Conservation (phyloP, 108 stramenopile species). For the Nannochloropsis gaditana region DNA sequence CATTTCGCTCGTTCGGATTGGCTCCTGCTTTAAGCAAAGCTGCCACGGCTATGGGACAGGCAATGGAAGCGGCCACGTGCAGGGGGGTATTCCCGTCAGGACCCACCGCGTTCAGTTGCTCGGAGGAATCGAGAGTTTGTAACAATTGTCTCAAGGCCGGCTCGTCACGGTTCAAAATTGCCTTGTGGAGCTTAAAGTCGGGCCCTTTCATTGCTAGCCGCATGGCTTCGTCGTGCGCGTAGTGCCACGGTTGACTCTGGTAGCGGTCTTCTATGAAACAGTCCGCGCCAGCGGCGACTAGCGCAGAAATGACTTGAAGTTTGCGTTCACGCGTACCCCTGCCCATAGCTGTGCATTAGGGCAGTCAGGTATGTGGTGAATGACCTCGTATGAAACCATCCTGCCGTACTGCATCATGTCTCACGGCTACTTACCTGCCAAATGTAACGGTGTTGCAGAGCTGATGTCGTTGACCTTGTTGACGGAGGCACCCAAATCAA, state of each 20-base stretch:
- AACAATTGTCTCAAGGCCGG: neutral
- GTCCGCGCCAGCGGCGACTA: neutral
- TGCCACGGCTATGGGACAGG: neutral
- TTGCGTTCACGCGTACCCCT: neutral
- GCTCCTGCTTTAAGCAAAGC: neutral
- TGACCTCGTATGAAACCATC: neutral
- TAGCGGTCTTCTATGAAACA: neutral
- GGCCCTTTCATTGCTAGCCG: neutral
- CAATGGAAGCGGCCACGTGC: neutral
- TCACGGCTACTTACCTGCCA: neutral
- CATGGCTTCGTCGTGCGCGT: neutral
- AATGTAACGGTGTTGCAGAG: neutral
- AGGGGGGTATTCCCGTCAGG: neutral
- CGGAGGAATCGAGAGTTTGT: neutral
- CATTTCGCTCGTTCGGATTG: neutral
- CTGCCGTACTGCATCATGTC: neutral
- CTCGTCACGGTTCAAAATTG: neutral
- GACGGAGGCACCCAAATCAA: neutral
- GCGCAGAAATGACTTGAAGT: neutral
- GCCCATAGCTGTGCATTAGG: neutral
- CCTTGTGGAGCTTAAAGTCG: neutral
- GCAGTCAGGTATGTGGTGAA: neutral
- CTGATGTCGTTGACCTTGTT: neutral
- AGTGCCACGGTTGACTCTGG: neutral
- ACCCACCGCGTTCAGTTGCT: neutral